These are phyloP conservation scores for Lentinula sp. DNA, from an alignment of 768 basidiomycete genomes.

Conservation along the genomic window DNA sequence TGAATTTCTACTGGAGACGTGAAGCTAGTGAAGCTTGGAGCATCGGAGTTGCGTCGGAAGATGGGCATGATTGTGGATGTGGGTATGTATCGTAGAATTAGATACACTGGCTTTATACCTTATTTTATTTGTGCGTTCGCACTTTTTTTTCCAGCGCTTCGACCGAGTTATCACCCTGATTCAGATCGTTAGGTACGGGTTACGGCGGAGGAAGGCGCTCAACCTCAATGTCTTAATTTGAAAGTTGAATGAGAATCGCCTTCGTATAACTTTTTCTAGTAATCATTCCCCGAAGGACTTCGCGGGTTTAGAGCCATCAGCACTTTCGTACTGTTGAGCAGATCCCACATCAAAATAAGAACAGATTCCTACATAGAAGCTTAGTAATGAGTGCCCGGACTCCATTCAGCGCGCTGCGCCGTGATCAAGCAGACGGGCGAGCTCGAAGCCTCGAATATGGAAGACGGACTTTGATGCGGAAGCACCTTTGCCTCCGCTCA, in stretches of 20 bases:
- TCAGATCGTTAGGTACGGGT: not conserved
- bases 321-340: too few species aligned
- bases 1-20: slow-evolving; percentile 3
- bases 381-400: too few species aligned
- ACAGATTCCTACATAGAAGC: too few species aligned
- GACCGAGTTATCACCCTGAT: not conserved
- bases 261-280: not conserved
- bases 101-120: not conserved
- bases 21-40: not conserved
- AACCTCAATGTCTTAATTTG: not conserved
- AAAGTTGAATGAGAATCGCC: not conserved
- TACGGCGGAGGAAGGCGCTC: not conserved
- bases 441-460: too few species aligned
- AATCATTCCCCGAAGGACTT: not conserved
- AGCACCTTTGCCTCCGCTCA: too few species aligned
- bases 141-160: not conserved
- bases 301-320: not conserved
- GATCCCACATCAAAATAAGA: too few species aligned
- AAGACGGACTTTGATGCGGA: too few species aligned
- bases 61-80: not conserved
- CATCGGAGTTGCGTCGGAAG: not conserved
- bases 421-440: too few species aligned
- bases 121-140: not conserved
- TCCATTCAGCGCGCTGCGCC: too few species aligned
- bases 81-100: not conserved